Evolutionary conservation across 768 basidiomycete species (phyloP).

Genomic region (Auricularia sp.): DNA sequence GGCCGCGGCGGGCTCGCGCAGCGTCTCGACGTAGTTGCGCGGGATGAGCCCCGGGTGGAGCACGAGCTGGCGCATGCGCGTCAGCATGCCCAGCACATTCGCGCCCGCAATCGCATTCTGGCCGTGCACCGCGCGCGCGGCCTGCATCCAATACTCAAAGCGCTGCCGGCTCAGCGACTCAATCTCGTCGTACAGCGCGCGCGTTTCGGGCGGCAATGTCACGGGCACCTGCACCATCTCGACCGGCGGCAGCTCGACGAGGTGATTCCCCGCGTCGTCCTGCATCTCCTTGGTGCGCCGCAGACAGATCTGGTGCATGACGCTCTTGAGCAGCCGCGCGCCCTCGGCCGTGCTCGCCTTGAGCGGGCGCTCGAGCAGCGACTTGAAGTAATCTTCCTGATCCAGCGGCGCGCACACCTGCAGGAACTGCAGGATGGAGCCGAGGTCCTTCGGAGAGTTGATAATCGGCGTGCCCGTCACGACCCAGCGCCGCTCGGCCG

Average conservation of each 20-base stretch:
- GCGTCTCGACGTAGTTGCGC: slow-evolving; percentile 54
- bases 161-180: slow-evolving; percentile 52
- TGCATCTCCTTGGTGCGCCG: slow-evolving; percentile 90
- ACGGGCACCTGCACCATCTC: slow-evolving; percentile 71
- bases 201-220: slow-evolving; percentile 49
- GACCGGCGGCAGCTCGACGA: slow-evolving; percentile 74
- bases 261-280: slow-evolving; percentile 59
- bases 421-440: slow-evolving; percentile 76
- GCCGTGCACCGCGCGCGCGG: slow-evolving; percentile 19
- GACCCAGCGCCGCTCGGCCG: slow-evolving; percentile 69
- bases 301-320: slow-evolving; percentile 72
- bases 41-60: slow-evolving; percentile 73
- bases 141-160: slow-evolving; percentile 44
- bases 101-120: slow-evolving; percentile 24
- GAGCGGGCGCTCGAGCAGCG: slow-evolving; percentile 68
- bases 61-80: slow-evolving; percentile 73
- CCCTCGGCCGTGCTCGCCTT: slow-evolving; percentile 59
- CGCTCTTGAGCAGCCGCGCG: slow-evolving; percentile 59
- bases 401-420: slow-evolving; percentile 80
- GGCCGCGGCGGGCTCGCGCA: slow-evolving; percentile 29
- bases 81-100: slow-evolving; percentile 73
- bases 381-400: slow-evolving; percentile 71
- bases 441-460: slow-evolving; percentile 80
- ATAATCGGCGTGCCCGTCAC: slow-evolving; percentile 85
- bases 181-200: slow-evolving; percentile 62